Percentiles rank a stretch among this genome's conserved stretches.
These are phyloP conservation scores for Globisporangium nodosum DNA, from an alignment of 352 stramenopile genomes.

Conservation along the genomic window DNA sequence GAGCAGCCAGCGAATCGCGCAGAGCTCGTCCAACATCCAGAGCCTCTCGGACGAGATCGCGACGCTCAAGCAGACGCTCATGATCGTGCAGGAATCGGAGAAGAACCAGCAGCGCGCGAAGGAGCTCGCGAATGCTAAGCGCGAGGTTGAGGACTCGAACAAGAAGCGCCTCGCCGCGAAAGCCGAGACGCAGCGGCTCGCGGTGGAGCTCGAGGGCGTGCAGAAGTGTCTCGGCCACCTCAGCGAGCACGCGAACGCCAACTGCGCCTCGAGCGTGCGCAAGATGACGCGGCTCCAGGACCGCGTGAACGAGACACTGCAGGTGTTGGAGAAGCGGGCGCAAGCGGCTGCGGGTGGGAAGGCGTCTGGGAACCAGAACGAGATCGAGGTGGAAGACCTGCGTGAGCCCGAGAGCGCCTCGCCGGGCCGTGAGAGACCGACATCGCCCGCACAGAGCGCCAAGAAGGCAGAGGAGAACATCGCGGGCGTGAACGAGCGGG, in stretches of 20 bases:
- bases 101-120: slow-evolving; percentile 65
- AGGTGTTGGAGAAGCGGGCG: slow-evolving; percentile 60
- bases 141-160: slow-evolving; percentile 74
- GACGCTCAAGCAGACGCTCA: slow-evolving; percentile 50
- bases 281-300: slow-evolving; percentile 59
- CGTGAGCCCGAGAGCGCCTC: slow-evolving; percentile 37
- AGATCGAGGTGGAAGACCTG: slow-evolving; percentile 40
- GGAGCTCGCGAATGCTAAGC: slow-evolving; percentile 57
- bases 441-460: slow-evolving; percentile 32
- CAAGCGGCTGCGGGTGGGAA: slow-evolving; percentile 16
- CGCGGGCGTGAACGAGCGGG: slow-evolving; percentile 53
- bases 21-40: slow-evolving; percentile 37
- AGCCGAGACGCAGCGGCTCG: slow-evolving; percentile 74
- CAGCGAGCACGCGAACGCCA: slow-evolving; percentile 43
- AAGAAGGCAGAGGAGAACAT: slow-evolving; percentile 72
- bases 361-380: slow-evolving; percentile 17
- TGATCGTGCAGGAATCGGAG: slow-evolving; percentile 60
- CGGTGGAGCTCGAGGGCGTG: slow-evolving; percentile 60
- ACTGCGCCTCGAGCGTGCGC: slow-evolving; percentile 49
- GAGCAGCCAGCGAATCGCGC: slow-evolving; percentile 37
- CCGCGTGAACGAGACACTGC: slow-evolving; percentile 59
- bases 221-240: slow-evolving; percentile 60
- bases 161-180: slow-evolving; percentile 81
- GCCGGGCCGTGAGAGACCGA: slow-evolving; percentile 22
- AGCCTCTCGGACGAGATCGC: slow-evolving; percentile 54